Evolutionary conservation across 345 rosid genomes (phyloP), one percentile per base, ranked within the genome.

Genomic region (Citrus trifoliata): DNA sequence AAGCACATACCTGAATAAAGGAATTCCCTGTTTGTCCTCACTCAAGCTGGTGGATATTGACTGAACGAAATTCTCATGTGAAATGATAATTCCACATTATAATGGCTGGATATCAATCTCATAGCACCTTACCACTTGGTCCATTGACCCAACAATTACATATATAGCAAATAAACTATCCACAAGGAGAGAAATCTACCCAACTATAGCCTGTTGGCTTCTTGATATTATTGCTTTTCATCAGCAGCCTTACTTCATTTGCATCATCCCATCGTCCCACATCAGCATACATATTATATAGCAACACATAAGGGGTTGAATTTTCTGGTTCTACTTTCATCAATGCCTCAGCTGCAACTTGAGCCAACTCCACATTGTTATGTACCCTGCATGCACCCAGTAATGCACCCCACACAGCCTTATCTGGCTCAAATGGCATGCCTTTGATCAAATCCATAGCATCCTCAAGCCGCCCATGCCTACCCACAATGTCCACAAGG

Each of bases 401-500:
- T 27, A 93, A 73, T n/a, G 96, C 94, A 67, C 98, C 98, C 96
- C 94, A 93, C 13, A 91, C 88, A 16, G 92, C 84, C 81, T 83
- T 84, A 63, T 90, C 91, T 3, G 98, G 86, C 82, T 86, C 91
- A 73, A 88, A 78, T 14, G 92, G 91, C 93, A 91, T 91, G 83
- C 78, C 83, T 5, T 71, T 81, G 77, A 91, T 86, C 69, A 90
- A 76, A 64, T 82, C 69, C 84, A 93, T 67, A 22, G 96, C 94
- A 75, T 91, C 89, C 21, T 81, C 86, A 40, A 93, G 87, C 79
- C 77, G 89, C 60, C 96, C 95, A 27, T 87, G 78, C 79, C 91
- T 83, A 75, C 90, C 81, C 24, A 91, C 60, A 22, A 89, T 69
- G 82, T 93, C 90, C 7, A 93, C 89, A 46, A 91, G 83, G 2